Evolutionary conservation across 2,329 filamentous ascomycete species (phyloP), one percentile per base, ranked within the genome.

Genomic region (Aspergillus puulaauensis): DNA sequence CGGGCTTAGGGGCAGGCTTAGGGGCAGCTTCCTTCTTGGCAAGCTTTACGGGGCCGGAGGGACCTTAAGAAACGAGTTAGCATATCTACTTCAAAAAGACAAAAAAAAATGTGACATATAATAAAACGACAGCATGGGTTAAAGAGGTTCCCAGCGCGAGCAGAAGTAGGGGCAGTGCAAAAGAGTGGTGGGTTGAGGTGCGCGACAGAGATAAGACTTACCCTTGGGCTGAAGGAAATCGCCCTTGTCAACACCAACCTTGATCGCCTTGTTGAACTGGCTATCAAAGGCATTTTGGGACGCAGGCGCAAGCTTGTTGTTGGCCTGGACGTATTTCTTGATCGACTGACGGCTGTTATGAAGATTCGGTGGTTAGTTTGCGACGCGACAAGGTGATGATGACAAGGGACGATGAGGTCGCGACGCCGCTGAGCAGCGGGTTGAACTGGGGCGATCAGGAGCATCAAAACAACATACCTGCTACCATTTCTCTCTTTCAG

Each of bases 181-280:
- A n/a, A 33, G 27, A 5, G 7, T 39, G 47, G 33, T 14, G 31
- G 9, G 19, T 46, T 48, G 17, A 24, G 15, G 17, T 51, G 39
- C 39, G 56, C 45, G 41, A 53, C 50, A 40, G 33, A 33, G 35
- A 45, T 3, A 19, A n/a, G 31, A 81, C 85, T 66, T 83, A 91
- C 91, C 92, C 86, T 96, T 96, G 71, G 92, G 93, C 76, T 93
- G 91, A 72, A 87, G 84, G 74, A 96, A 96, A 69, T 90, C 83
- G 62, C 90, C 90, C 83, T 89, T 92, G 71, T 96, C 90, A 68
- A 93, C 91, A 75, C 92, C 92, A 59, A 82, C 79, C 79, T 89
- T 86, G 73, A 96, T 82, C 54, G 91, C 90, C 77, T 89, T 89
- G 86, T 95, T 95, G 86, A 96, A 91, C 70, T 92, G 88, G 61